Conservation (phyloP, 768 basidiomycete species). For the Lentinula guzmanii region DNA sequence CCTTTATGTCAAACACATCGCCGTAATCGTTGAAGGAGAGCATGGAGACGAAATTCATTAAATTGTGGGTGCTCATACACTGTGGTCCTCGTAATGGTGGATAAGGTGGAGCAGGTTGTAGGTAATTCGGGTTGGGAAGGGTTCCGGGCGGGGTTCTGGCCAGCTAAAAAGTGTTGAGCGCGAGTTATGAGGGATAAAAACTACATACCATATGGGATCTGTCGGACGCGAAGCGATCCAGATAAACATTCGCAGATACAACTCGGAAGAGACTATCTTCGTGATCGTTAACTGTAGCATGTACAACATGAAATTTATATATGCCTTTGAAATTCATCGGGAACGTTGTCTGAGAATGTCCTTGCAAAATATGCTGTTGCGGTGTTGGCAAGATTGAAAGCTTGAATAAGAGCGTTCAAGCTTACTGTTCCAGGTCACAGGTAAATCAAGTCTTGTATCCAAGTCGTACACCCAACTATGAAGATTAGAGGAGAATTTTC, state of each 20-base stretch:
- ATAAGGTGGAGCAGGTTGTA: constrained; percentile 43
- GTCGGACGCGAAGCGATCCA: constrained; percentile 66
- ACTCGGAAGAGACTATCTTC: constrained; percentile 55
- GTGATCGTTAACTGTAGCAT: not conserved
- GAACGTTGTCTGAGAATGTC: constrained; percentile 36
- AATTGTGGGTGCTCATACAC: constrained; percentile 40
- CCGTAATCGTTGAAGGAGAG: not conserved
- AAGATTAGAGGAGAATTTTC: not conserved
- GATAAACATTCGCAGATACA: constrained; percentile 42
- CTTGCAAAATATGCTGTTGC: constrained; percentile 36
- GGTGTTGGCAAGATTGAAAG: constrained; percentile 1
- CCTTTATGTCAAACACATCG: constrained; percentile 2
- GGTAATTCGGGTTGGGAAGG: constrained; percentile 23
- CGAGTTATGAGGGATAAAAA: constrained; percentile 6
- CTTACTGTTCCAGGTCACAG: constrained; percentile 47
- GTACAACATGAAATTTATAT: not conserved
- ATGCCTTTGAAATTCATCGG: constrained; percentile 39
- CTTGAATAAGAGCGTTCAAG: constrained; percentile 6
- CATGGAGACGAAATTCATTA: constrained; percentile 59
- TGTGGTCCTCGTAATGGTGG: constrained; percentile 38
- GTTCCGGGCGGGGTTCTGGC: not conserved
- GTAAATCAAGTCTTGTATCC: constrained; percentile 39
- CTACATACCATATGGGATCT: constrained; percentile 66
- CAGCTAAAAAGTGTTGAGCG: not conserved
- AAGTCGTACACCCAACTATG: constrained; percentile 64